Evolutionary conservation across 768 basidiomycete genomes (phyloP).

Genomic region (Cystofilobasidium ferigula): DNA sequence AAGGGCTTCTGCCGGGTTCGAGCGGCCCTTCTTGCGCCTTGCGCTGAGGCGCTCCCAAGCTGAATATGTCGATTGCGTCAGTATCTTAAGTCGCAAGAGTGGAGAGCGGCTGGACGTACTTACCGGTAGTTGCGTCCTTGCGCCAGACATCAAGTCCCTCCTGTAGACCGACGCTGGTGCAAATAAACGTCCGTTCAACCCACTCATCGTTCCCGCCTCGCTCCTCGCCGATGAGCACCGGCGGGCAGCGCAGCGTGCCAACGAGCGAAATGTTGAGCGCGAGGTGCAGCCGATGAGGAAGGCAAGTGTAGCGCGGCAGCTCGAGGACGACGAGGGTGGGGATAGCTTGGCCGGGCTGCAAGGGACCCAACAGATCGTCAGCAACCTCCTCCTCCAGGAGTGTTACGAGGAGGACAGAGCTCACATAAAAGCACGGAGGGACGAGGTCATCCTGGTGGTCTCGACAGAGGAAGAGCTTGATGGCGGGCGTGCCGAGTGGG

Average conservation of each 20-base stretch:
- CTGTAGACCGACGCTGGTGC: constrained; percentile 22
- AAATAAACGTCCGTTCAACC: constrained; percentile 13
- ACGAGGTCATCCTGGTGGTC: constrained; percentile 19
- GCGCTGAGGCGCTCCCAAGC: constrained; percentile 23
- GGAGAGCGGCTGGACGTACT: no score
- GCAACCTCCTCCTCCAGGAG: neutral
- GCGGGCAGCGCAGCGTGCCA: constrained; percentile 13
- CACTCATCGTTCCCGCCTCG: neutral
- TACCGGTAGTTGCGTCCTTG: constrained; percentile 18
- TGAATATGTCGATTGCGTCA: no score
- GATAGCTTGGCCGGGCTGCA: constrained; percentile 24
- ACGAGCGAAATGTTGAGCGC: constrained; percentile 22
- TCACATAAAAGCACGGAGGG: constrained; percentile 23
- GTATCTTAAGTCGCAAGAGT: no score
- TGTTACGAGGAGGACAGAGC: neutral
- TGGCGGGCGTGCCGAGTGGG: constrained; percentile 18
- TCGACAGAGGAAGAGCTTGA: constrained; percentile 12
- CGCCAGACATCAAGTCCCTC: constrained; percentile 23
- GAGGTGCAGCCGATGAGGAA: constrained; percentile 13
- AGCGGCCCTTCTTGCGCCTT: constrained; percentile 17
- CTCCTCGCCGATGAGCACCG: constrained; percentile 1
- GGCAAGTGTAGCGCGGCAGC: constrained; percentile 23
- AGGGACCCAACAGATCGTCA: neutral
- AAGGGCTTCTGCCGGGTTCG: constrained; percentile 15
- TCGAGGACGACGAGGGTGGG: constrained; percentile 23